Evolutionary conservation across 2,329 filamentous ascomycete genomes (phyloP), one percentile per base, ranked within the genome.

Genomic region (Xylariomycetidae sp.): DNA sequence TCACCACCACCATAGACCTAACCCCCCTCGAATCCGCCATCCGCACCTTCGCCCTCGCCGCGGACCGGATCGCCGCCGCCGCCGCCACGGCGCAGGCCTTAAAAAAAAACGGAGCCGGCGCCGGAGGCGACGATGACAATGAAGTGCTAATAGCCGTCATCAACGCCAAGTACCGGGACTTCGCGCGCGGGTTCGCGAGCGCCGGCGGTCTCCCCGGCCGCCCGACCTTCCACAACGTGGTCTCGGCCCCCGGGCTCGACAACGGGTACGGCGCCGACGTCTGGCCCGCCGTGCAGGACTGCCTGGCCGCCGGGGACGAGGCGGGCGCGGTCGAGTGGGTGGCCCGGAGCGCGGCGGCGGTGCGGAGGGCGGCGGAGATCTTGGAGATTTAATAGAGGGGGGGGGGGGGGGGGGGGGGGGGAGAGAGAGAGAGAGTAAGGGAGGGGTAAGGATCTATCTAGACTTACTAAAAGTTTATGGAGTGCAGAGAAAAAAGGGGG

Each of bases 201-300:
- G 30, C 25, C 10, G 35, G 35, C 12, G 35, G 35, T 8, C 16
- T 37, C 18, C 35, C 35, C 14, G 35, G 35, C 3, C 17, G 35
- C 17, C 30, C 30, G 7, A 37, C 35, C 8, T 37, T 37, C 25
- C 20, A 25, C n/a, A 37, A 37, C 12, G 26, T 37, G 13, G 18
- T 37, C 26, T 33, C 30, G 12, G 35, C 35, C 8, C 35, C 35
- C 11, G 35, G 35, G 7, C 27, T 37, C 7, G 35, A 37, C 16
- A 37, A 37, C 27, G 35, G 35, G 12, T 37, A 37, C 16, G 27
- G 35, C 15, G 35, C 35, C 8, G 31, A 31, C n/a, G 30, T 37
- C 10, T 37, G 29, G 20, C 35, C 35, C 8, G 30, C 35, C n/a
- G 35, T 37, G 18, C 31, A 31, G 25, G 35, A 37, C 7, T 29